Evolutionary conservation across 306 rosid species (phyloP).

Genomic region (Begonia masoniana): DNA sequence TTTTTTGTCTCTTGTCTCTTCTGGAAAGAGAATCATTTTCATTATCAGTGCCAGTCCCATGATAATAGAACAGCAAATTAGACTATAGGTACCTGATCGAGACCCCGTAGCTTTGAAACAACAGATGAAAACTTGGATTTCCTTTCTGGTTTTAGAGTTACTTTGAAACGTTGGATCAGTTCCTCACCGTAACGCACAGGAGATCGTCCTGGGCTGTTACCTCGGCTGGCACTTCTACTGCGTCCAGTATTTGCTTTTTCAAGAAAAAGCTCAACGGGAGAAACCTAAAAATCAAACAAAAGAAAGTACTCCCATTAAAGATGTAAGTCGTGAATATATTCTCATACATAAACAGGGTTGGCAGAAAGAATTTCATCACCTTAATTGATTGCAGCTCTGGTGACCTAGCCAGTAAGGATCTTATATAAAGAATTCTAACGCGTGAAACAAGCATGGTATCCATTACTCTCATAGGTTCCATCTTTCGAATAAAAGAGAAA

Average conservation of each 20-base stretch:
- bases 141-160: constrained; percentile 77
- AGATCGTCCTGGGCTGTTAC: constrained; percentile 88
- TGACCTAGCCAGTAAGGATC: constrained; percentile 92
- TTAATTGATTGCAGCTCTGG: constrained; percentile 95
- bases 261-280: constrained; percentile 79
- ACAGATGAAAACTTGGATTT: constrained; percentile 93
- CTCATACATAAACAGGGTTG: neutral
- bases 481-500: constrained; percentile 80
- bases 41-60: neutral
- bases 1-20: constrained; percentile 1
- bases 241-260: constrained; percentile 71
- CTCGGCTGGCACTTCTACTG: constrained; percentile 85
- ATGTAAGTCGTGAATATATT: too few species aligned
- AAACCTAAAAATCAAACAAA: constrained; percentile 37
- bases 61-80: constrained; percentile 2
- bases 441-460: constrained; percentile 99
- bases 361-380: constrained; percentile 29
- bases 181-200: constrained; percentile 66
- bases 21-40: neutral
- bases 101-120: constrained; percentile 89
- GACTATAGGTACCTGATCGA: constrained; percentile 67
- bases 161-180: constrained; percentile 83
- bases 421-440: constrained; percentile 83
- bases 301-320: neutral
- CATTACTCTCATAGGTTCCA: constrained; percentile 97